A percentile compares a stretch with the other conserved stretches of the same genome.
These are phyloP conservation scores for Xenosphaeropsis pyriputrescens DNA, from an alignment of 2,329 filamentous ascomycete genomes.

Conservation along the genomic window DNA sequence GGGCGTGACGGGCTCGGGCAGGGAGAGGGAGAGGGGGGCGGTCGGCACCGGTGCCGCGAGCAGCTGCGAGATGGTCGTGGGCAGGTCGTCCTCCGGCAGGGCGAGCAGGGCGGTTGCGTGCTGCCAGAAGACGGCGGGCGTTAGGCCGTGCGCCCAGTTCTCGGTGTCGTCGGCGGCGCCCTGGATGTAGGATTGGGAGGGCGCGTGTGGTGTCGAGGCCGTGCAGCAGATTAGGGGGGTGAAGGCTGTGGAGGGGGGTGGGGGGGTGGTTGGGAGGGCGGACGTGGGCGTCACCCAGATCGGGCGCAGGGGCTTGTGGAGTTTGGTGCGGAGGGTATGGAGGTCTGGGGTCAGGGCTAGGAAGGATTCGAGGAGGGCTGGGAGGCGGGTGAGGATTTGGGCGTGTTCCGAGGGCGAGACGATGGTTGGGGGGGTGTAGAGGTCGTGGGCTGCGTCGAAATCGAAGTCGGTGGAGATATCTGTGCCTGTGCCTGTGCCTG, in stretches of 20 bases:
- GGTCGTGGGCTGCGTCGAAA: slow-evolving; percentile 24
- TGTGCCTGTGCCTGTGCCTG: no score
- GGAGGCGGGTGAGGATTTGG: slow-evolving; percentile 47
- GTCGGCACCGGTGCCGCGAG: not conserved
- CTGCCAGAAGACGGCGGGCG: slow-evolving; percentile 66
- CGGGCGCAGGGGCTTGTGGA: slow-evolving; percentile 61
- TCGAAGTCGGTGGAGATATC: no score
- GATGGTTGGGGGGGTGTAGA: slow-evolving; percentile 59
- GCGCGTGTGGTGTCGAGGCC: no score
- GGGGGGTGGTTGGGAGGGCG: slow-evolving; percentile 16
- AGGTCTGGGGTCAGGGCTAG: slow-evolving; percentile 42
- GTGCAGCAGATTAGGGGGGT: slow-evolving; percentile 75
- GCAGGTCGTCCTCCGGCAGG: slow-evolving; percentile 50
- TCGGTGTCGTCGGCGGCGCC: slow-evolving; percentile 92
- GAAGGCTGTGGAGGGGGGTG: slow-evolving; percentile 36
- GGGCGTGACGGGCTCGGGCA: not conserved
- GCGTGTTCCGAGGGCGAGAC: slow-evolving; percentile 63
- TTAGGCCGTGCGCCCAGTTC: slow-evolving; percentile 77
- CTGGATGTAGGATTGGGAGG: slow-evolving; percentile 90
- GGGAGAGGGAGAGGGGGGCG: not conserved
- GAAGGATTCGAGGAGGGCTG: slow-evolving; percentile 36
- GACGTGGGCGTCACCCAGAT: slow-evolving; percentile 70
- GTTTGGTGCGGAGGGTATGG: slow-evolving; percentile 34
- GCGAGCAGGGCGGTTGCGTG: slow-evolving; percentile 44
- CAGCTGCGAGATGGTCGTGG: slow-evolving; percentile 11